Base-by-base conservation (phyloP, 306 rosid species). In the Sicyos edulis region DNA sequence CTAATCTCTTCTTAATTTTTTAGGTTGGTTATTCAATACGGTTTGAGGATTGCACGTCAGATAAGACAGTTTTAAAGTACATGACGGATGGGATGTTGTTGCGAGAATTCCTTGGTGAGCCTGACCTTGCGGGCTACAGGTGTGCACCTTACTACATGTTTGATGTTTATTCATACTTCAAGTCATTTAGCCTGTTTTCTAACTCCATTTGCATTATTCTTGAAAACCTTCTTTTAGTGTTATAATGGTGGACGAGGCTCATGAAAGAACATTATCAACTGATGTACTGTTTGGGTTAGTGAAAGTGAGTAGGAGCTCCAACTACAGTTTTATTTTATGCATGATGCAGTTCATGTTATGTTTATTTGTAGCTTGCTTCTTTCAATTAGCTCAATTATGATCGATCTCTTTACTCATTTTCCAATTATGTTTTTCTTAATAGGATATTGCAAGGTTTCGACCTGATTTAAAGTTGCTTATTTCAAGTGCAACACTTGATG, bases 221-320 rank as follows among this genome's bases (percentile, higher is more conserved):
- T 50, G 74, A 60, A 53, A 71, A 81, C 54, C 72, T 40, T 21
- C 19, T 13, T 77, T 78, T 80, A 93, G 99, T 86, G 97, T 93
- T 79, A 88, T 91, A 78, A 93, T 93, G 99, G 96, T 93, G 88
- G 99, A 93, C 74, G 99, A 93, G 92, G 99, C 97, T 83, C 99
- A 93, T 68, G 99, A 93, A 84, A 87, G 99, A 70, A 93, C 99
- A 74, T 96, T 93, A 63, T 93, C 99, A 71, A 93, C 99, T 57
- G 97, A 93, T 84, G 88, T 93, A 63, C 83, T 93, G 71, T 93
- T 93, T 86, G 99, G 95, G 50, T 81, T 93, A 67, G 99, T 93
- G 54, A 93, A 93, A 88, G 96, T 90, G 77, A 81, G 92, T 55
- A 1, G 42, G 71, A 80, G 70, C 14, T 68, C 61, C 66, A 70